These are phyloP conservation scores for Jatropha podagrica DNA, from an alignment of 441 rosid species.

Conservation along the genomic window DNA sequence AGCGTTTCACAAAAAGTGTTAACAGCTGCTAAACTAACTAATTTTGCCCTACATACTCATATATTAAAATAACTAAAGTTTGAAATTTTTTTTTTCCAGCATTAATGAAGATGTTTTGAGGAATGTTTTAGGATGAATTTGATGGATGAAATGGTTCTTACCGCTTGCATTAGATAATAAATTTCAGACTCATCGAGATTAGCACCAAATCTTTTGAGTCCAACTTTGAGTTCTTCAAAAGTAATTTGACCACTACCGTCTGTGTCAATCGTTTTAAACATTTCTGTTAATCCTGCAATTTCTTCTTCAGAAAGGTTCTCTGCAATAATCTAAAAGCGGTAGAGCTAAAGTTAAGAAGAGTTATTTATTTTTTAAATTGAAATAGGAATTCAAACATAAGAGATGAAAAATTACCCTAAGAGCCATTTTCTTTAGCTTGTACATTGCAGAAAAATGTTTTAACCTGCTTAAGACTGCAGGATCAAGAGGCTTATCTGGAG, in stretches of 20 bases:
- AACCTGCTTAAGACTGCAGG: constrained; percentile 82
- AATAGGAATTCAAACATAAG: neutral
- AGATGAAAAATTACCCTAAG: constrained; percentile 54
- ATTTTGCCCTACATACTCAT: too few relatives aligned
- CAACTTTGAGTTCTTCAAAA: constrained; percentile 86
- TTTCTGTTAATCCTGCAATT: constrained; percentile 88
- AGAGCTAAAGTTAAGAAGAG: neutral
- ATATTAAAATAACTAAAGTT: too few relatives aligned
- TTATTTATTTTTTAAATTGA: neutral
- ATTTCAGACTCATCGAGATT: constrained; percentile 79
- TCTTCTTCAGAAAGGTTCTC: constrained; percentile 89
- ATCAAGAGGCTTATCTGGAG: constrained; percentile 94
- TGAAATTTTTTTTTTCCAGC: neutral
- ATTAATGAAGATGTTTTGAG: neutral
- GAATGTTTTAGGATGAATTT: neutral
- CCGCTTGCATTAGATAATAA: constrained; percentile 73
- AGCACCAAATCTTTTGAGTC: constrained; percentile 82
- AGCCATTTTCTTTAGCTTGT: constrained; percentile 95
- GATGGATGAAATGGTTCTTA: constrained; percentile 30
- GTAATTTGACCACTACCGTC: constrained; percentile 91
- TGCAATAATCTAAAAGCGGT: constrained; percentile 65
- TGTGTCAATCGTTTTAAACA: constrained; percentile 92
- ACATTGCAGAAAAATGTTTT: constrained; percentile 96
- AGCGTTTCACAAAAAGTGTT: too few relatives aligned
- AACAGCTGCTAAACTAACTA: too few relatives aligned